Conservation (phyloP, 208 protist species). For the Trypanosoma mega region DNA sequence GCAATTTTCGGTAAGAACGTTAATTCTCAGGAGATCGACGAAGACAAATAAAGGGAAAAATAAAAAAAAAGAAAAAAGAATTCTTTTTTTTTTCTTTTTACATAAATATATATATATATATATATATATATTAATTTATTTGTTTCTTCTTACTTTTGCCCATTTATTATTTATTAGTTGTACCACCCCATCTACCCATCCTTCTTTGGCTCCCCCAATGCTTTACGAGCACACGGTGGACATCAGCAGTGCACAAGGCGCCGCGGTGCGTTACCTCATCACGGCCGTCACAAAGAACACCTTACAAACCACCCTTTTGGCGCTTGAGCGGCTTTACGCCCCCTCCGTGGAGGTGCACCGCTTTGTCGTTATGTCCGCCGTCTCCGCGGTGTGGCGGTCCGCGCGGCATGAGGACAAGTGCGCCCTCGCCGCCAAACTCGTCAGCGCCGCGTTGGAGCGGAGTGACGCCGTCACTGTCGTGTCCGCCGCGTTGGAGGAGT, state of each 20-base stretch:
- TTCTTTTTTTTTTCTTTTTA: no score
- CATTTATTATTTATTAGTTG: not conserved
- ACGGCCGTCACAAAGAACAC: constrained; percentile 69
- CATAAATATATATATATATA: not conserved
- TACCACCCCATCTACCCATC: not conserved
- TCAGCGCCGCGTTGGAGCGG: constrained; percentile 56
- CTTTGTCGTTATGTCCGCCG: constrained; percentile 47
- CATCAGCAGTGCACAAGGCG: constrained; percentile 59
- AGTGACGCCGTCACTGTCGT: constrained; percentile 70
- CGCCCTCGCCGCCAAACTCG: constrained; percentile 52
- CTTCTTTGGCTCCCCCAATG: constrained; percentile 30
- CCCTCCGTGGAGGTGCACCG: constrained; percentile 57
- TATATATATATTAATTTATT: not conserved
- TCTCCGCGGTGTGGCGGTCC: constrained; percentile 30
- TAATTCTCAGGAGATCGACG: not conserved
- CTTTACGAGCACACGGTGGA: constrained; percentile 79
- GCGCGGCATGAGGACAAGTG: constrained; percentile 31
- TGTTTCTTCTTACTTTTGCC: not conserved
- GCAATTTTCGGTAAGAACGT: not conserved
- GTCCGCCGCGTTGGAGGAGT: constrained; percentile 44
- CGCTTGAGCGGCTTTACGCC: constrained; percentile 62
- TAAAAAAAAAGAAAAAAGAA: not conserved
- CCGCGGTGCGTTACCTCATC: constrained; percentile 73
- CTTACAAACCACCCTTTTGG: constrained; percentile 64
- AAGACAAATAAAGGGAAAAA: not conserved